Base-by-base conservation (phyloP, 2,329 filamentous ascomycete species). In the Cryphonectria radicalis region DNA sequence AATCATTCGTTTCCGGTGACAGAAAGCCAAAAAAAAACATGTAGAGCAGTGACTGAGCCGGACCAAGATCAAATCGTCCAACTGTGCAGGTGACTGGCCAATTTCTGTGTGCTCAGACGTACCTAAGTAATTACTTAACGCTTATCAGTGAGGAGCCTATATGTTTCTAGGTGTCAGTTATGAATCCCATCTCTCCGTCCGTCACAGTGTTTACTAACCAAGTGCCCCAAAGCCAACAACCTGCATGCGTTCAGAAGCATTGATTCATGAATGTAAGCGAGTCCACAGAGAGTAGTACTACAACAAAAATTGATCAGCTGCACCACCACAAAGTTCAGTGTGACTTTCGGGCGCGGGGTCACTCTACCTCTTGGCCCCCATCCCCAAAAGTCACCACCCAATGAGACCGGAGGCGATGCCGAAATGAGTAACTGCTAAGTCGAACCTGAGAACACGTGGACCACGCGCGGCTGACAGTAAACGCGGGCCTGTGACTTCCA, bases 391-490 rank as follows among this genome's bases (percentile, higher is more conserved):
- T 50, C 46, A 35, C 28, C 14, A 57, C 46, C 46, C 28, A 57
- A 37, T 42, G 22, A 59, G 37, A 43, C 32, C 17, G 40, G 65
- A 53, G n/a, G 35, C 65, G 11, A 67, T 67, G 25, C 65, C 53
- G 11, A 67, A 59, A 67, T 8, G 55, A 59, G 55, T 35, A 59
- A 28, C 25, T 22, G 22, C 28, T 53, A 67, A 59, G 11, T n/a
- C 8, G 32, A 32, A 5, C 17, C 28, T 57, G 32, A 19, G 2
- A 50, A n/a, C 46, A 66, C 65, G 40, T 42, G 50, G 13, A 37
- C 57, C 32, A 32, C 28, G 57, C 57, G 57, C 57, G 32, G 57
- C 57, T 62, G 57, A 62, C 32, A 62, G 28, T 32, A 62, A 40
- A 25, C 17, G 7, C 19, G 35, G 19, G 32, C 59, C 7, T 62